A percentile compares a stretch with the other conserved stretches of the same genome.
Conservation (phyloP, 2,329 filamentous ascomycete species). For the Colletotrichum destructivum region DNA sequence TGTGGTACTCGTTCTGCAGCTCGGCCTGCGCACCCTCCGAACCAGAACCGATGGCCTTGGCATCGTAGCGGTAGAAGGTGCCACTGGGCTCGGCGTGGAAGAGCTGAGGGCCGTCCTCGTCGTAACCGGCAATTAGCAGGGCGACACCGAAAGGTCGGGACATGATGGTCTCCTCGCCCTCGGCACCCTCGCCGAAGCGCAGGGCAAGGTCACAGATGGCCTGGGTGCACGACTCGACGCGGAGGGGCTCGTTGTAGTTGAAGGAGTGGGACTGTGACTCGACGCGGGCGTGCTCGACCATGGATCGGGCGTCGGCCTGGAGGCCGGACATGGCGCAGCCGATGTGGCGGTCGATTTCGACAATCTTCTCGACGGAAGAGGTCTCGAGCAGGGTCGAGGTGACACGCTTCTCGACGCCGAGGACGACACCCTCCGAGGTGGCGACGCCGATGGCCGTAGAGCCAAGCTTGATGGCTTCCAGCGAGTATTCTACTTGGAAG, state of each 20-base stretch:
- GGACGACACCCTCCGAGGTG: constrained; percentile 93
- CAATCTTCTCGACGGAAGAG: constrained; percentile 98
- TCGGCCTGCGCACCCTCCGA: constrained; percentile 98
- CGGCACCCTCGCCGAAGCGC: constrained; percentile 96
- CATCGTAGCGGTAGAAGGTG: constrained; percentile 99
- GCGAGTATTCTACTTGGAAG: constrained; percentile 99
- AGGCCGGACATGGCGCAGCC: constrained; percentile 99
- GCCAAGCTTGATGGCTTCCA: constrained; percentile 99
- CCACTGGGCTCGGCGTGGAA: constrained; percentile 98
- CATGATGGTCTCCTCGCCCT: constrained; percentile 99
- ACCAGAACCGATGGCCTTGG: constrained; percentile 97
- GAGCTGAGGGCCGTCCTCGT: constrained; percentile 96
- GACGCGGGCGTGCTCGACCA: constrained; percentile 98
- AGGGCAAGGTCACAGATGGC: constrained; percentile 98
- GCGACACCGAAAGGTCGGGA: constrained; percentile 97
- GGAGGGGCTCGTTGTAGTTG: constrained; percentile 96
- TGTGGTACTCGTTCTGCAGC: constrained; percentile 98
- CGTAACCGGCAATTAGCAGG: constrained; percentile 94
- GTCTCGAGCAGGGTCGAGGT: constrained; percentile 98
- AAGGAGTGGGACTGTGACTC: constrained; percentile 98
- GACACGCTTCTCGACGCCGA: constrained; percentile 99
- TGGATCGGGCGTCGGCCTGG: constrained; percentile 96
- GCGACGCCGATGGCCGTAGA: constrained; percentile 98
- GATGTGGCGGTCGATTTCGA: constrained; percentile 99
- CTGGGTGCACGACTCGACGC: constrained; percentile 98